Percentiles rank a stretch among this genome's conserved stretches.
Conservation (phyloP, 2,329 filamentous ascomycete species). For the Epichloe brachyelytri region DNA sequence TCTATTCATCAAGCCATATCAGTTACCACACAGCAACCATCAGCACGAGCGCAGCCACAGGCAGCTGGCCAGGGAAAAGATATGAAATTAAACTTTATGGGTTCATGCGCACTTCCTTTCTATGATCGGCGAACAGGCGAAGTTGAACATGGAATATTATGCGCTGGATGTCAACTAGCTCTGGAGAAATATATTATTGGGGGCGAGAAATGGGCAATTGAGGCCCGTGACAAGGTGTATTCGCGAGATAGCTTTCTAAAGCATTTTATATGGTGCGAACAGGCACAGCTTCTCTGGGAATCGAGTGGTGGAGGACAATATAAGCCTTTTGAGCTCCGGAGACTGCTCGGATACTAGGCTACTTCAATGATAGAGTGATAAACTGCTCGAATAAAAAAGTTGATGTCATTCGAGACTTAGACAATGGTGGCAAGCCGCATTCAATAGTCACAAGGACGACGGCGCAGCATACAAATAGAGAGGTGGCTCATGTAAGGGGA, state of each 20-base stretch:
- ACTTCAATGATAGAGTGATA: neutral
- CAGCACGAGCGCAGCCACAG: neutral
- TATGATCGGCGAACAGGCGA: neutral
- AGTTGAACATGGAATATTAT: neutral
- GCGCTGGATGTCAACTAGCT: neutral
- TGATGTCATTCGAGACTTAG: too few relatives aligned
- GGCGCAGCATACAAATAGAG: too few relatives aligned
- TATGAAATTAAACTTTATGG: neutral
- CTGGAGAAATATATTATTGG: neutral
- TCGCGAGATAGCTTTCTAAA: neutral
- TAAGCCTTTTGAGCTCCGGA: neutral
- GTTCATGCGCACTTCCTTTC: neutral
- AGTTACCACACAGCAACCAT: neutral
- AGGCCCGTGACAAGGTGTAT: neutral
- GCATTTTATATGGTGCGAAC: neutral
- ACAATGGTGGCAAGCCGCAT: too few relatives aligned
- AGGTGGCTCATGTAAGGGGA: too few relatives aligned
- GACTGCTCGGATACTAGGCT: neutral
- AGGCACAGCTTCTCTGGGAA: neutral
- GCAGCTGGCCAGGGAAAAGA: neutral
- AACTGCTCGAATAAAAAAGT: too few relatives aligned
- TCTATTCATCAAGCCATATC: neutral
- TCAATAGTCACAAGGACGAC: too few relatives aligned
- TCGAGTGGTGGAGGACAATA: neutral
- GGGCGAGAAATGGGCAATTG: accelerated